A percentile compares a stretch with the other conserved stretches of the same genome.
These are phyloP conservation scores for Phoenix roebelenii DNA, from an alignment of 176 grass and related monocot species.

Conservation along the genomic window DNA sequence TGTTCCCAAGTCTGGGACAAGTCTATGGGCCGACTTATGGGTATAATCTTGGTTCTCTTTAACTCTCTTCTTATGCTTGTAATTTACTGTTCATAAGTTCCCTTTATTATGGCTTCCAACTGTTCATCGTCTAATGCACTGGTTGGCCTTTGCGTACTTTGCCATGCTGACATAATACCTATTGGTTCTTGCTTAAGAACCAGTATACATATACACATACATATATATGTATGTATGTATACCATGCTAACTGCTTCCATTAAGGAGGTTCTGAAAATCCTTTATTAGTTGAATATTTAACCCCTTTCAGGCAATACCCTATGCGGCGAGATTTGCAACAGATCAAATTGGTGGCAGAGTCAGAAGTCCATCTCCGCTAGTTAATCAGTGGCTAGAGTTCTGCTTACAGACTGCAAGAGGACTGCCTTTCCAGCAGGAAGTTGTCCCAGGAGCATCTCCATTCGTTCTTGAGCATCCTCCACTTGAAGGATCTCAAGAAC, in stretches of 20 bases:
- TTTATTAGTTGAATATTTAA: too few relatives aligned
- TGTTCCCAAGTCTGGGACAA: conserved; percentile 89
- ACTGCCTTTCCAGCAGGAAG: conserved; percentile 56
- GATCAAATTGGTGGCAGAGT: conserved; percentile 64
- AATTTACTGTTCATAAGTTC: neutral
- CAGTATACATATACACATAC: too few relatives aligned
- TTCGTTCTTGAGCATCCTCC: conserved; percentile 30
- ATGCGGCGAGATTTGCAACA: conserved; percentile 47
- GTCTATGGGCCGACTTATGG: conserved; percentile 89
- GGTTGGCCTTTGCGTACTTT: neutral
- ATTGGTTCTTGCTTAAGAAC: too few relatives aligned
- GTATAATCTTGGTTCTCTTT: conserved; percentile 20
- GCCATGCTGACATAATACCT: neutral
- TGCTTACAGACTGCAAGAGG: conserved; percentile 61
- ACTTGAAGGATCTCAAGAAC: conserved; percentile 29
- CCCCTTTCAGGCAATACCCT: conserved; percentile 45
- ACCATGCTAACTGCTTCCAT: too few relatives aligned
- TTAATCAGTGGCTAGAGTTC: conserved; percentile 87
- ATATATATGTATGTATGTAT: too few relatives aligned
- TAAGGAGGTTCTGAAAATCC: too few relatives aligned
- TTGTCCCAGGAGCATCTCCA: conserved; percentile 70
- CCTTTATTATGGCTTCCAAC: neutral
- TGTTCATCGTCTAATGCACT: too few relatives aligned
- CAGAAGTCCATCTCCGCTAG: conserved; percentile 68
- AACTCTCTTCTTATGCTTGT: neutral